A percentile compares a stretch with the other conserved stretches of the same genome.
phyloP scores from a whole-genome alignment of 176 grass and related monocot genomes.

The Poa pratensis region DNA sequence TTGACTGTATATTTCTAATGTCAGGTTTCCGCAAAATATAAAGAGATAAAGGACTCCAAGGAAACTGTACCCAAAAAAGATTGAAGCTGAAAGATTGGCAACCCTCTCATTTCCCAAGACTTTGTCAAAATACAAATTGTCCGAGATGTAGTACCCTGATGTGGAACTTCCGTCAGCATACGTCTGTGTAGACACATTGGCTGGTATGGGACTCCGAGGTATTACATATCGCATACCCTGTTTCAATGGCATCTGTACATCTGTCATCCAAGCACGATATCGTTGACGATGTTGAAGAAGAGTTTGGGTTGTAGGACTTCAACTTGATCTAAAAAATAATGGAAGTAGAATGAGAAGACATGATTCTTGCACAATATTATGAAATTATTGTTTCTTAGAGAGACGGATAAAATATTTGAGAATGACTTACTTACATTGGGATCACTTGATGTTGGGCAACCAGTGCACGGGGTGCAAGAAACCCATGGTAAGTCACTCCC shows the following conservation, averaged over 20 bases:
- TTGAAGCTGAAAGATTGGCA: conserved; percentile 69
- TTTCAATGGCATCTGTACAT: conserved; percentile 69
- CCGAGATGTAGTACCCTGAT: conserved; percentile 75
- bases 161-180: conserved; percentile 92
- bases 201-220: conserved; percentile 37
- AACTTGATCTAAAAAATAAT: conserved; percentile 66
- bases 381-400: neutral
- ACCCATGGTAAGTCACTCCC: conserved; percentile 91
- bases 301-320: conserved; percentile 68
- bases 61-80: conserved; percentile 83
- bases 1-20: neutral
- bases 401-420: conserved; percentile 10
- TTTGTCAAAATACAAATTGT: conserved; percentile 68
- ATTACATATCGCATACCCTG: conserved; percentile 66
- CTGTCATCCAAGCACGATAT: conserved; percentile 70
- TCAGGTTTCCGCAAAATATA: neutral
- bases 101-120: conserved; percentile 59
- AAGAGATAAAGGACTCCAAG: neutral
- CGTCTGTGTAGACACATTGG: conserved; percentile 68
- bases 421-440: conserved; percentile 64
- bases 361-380: conserved; percentile 36
- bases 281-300: conserved; percentile 63
- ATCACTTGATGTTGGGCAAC: conserved; percentile 77
- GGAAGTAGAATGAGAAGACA: conserved; percentile 12
- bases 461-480: conserved; percentile 66